Percentiles rank a stretch among this genome's conserved stretches.
phyloP scores from a whole-genome alignment of 148 eudicot genomes.

The Arctostaphylos glauca region DNA sequence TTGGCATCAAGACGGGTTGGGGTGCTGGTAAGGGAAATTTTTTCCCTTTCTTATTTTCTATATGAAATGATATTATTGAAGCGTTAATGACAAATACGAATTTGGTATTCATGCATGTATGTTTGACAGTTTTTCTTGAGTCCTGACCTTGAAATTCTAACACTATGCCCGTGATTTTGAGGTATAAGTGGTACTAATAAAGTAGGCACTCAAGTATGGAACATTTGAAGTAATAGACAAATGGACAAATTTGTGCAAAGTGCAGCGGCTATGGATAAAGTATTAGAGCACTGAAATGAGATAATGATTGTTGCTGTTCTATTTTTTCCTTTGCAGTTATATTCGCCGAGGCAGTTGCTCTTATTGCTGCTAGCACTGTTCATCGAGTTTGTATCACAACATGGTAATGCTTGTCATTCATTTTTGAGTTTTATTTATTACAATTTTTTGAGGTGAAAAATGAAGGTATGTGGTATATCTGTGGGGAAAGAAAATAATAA shows the following conservation, averaged over 20 bases:
- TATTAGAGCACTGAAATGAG: neutral
- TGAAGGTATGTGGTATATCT: neutral
- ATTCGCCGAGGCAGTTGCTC: conserved; percentile 71
- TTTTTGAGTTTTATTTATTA: neutral
- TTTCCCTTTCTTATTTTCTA: neutral
- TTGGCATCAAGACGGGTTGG: conserved; percentile 82
- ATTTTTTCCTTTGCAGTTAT: conserved; percentile 47
- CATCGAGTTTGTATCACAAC: conserved; percentile 92
- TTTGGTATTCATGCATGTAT: neutral
- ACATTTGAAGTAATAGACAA: neutral
- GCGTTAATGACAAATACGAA: neutral
- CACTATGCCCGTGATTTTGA: neutral
- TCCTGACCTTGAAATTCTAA: neutral
- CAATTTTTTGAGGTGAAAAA: neutral
- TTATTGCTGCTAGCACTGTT: conserved; percentile 74
- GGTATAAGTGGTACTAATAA: neutral
- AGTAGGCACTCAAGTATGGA: neutral
- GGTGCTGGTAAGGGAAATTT: conserved; percentile 62
- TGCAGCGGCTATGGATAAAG: neutral
- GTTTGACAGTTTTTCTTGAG: neutral
- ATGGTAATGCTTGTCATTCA: conserved; percentile 46
- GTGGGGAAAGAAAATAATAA: neutral
- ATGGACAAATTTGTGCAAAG: neutral
- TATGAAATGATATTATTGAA: neutral
- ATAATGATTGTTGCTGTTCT: neutral